A percentile compares a stretch with the other conserved stretches of the same genome.
phyloP scores from a whole-genome alignment of 2,329 filamentous ascomycete species.

The Fusarium longipes region DNA sequence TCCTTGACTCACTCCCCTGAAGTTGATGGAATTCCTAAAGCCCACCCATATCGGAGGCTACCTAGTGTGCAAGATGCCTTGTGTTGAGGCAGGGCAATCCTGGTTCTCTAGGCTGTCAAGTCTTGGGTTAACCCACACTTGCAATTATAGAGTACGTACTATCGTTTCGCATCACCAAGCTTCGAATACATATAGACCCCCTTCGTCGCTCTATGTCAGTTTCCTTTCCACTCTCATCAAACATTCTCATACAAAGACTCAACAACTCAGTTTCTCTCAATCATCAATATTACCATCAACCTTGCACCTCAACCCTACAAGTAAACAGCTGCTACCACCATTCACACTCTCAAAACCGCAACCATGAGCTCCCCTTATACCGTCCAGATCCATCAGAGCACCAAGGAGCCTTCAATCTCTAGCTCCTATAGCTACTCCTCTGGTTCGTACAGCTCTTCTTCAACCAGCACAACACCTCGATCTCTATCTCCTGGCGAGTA shows the following conservation, averaged over 20 bases:
- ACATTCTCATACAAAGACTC: slow-evolving; percentile 29
- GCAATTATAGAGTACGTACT: slow-evolving; percentile 40
- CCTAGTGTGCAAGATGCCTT: slow-evolving; percentile 38
- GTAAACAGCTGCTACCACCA: slow-evolving; percentile 17
- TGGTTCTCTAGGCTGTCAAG: slow-evolving; percentile 38
- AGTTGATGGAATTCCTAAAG: slow-evolving; percentile 20
- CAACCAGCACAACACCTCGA: slow-evolving; percentile 44
- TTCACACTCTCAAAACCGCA: slow-evolving; percentile 27
- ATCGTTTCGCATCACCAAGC: slow-evolving; percentile 32
- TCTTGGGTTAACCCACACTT: slow-evolving; percentile 38
- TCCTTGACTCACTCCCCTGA: slow-evolving; percentile 39
- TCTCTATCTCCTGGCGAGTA: slow-evolving; percentile 46
- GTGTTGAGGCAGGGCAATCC: slow-evolving; percentile 33
- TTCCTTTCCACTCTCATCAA: slow-evolving; percentile 24
- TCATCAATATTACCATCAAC: slow-evolving; percentile 15
- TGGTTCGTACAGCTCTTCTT: slow-evolving; percentile 46
- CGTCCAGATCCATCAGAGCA: slow-evolving; percentile 51
- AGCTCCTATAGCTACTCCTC: slow-evolving; percentile 45
- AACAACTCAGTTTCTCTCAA: background rate
- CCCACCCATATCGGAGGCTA: slow-evolving; percentile 33
- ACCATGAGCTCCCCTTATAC: slow-evolving; percentile 45
- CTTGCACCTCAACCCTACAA: slow-evolving; percentile 9
- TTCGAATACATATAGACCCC: slow-evolving; percentile 42
- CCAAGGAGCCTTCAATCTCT: slow-evolving; percentile 45
- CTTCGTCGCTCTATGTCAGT: slow-evolving; percentile 23